Evolutionary conservation across 1,139 yeast genomes (phyloP).

Genomic region (Lodderomyces beijingensis): DNA sequence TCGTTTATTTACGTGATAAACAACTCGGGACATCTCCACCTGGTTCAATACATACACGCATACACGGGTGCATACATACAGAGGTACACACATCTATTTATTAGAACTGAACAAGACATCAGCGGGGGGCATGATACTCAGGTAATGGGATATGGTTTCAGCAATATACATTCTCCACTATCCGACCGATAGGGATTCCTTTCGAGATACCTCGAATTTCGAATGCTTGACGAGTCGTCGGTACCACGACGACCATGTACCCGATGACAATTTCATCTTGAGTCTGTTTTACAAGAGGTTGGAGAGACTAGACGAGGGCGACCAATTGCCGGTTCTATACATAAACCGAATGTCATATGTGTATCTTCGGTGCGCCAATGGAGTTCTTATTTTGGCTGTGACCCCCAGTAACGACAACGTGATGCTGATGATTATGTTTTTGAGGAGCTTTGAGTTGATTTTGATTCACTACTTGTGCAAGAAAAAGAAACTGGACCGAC

Average conservation of each 20-base stretch:
- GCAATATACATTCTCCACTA: constrained; percentile 36
- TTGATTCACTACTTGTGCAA: constrained; percentile 28
- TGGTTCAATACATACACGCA: too few relatives aligned
- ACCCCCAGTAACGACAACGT: constrained; percentile 32
- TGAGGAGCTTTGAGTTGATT: constrained; percentile 30
- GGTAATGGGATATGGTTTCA: constrained; percentile 27
- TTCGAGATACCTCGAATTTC: constrained; percentile 21
- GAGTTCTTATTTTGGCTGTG: constrained; percentile 30
- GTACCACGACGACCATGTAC: constrained; percentile 29
- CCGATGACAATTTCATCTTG: constrained; percentile 22
- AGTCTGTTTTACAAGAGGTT: constrained; percentile 24
- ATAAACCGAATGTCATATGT: constrained; percentile 28
- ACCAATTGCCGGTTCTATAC: constrained; percentile 29
- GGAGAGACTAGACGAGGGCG: constrained; percentile 14
- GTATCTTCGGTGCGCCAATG: constrained; percentile 27
- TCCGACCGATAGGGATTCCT: constrained; percentile 14
- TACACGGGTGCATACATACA: too few relatives aligned
- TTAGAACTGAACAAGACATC: too few relatives aligned
- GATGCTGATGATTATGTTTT: constrained; percentile 39
- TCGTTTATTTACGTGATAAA: too few relatives aligned
- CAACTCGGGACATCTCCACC: too few relatives aligned
- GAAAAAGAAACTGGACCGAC: constrained; percentile 3
- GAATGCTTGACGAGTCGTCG: constrained; percentile 34
- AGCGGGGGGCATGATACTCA: too few relatives aligned
- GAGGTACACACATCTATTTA: too few relatives aligned